phyloP scores from a whole-genome alignment of 345 rosid species.

The Eutrema heterophyllum region DNA sequence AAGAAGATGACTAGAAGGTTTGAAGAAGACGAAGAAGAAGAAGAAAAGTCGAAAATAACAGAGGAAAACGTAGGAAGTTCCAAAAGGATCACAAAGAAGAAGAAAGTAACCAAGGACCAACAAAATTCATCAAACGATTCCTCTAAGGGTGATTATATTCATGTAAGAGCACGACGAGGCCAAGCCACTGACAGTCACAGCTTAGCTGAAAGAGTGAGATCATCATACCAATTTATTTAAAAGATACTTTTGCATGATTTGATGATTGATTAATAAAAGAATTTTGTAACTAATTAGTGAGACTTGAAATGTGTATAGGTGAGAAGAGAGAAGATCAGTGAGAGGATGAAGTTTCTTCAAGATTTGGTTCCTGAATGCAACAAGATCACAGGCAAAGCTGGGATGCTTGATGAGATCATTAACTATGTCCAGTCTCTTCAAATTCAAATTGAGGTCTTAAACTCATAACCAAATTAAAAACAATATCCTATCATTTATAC shows the following conservation, averaged over 20 bases:
- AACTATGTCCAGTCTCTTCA: neutral
- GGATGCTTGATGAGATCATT: neutral
- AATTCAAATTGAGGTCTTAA: neutral
- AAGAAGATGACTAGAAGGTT: neutral
- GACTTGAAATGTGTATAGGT: neutral
- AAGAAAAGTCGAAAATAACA: neutral
- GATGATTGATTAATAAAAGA: neutral
- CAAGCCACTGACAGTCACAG: conserved; percentile 7
- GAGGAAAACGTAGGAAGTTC: neutral
- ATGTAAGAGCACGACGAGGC: neutral
- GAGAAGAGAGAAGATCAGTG: neutral
- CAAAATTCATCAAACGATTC: neutral
- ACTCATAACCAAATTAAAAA: neutral
- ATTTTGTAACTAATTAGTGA: neutral
- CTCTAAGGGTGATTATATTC: neutral
- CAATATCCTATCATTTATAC: neutral
- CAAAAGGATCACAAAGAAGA: neutral
- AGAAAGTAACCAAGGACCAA: neutral
- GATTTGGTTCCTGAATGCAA: neutral
- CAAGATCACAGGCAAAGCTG: neutral
- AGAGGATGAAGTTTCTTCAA: neutral
- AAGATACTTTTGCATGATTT: neutral
- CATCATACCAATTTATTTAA: neutral
- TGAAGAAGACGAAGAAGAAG: neutral
- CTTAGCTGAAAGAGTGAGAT: neutral